Conservation (phyloP, 2,329 filamentous ascomycete genomes). For the Trichophyton equinum region DNA sequence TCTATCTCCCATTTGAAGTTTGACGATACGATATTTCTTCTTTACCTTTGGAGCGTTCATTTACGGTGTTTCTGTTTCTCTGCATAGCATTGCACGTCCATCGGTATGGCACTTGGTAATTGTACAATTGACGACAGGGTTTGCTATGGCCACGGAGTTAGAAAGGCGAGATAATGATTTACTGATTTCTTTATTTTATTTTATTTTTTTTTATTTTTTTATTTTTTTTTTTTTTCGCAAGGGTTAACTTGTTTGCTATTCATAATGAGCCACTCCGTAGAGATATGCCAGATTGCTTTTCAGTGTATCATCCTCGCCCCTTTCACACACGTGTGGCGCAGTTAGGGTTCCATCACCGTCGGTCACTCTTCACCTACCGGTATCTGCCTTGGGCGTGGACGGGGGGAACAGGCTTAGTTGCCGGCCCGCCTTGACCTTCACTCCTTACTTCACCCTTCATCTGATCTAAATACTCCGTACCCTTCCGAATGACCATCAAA, state of each 20-base stretch:
- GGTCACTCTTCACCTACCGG: background rate
- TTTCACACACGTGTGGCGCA: background rate
- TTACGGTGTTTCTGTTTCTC: background rate
- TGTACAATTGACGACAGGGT: slow-evolving; percentile 5
- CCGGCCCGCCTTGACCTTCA: background rate
- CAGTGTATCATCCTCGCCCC: background rate
- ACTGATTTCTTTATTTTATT: background rate
- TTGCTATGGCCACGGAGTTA: background rate
- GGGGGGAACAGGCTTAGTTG: background rate
- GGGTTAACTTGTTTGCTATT: too few relatives aligned
- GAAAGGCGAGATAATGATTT: slow-evolving; percentile 1
- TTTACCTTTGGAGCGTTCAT: background rate
- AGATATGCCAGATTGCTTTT: too few relatives aligned
- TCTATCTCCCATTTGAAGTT: background rate
- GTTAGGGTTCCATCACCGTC: background rate
- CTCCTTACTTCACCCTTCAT: background rate
- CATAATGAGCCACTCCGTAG: too few relatives aligned
- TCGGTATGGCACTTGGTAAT: background rate
- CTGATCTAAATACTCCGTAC: background rate
- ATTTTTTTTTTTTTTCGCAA: background rate
- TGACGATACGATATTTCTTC: background rate
- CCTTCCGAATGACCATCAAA: background rate
- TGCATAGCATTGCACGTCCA: slow-evolving; percentile 2
- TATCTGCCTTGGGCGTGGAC: background rate
- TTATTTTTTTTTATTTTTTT: background rate